A percentile compares a stretch with the other conserved stretches of the same genome.
Conservation (phyloP, 1,284 basidiomycete species). For the Apiotrichum siamense region DNA sequence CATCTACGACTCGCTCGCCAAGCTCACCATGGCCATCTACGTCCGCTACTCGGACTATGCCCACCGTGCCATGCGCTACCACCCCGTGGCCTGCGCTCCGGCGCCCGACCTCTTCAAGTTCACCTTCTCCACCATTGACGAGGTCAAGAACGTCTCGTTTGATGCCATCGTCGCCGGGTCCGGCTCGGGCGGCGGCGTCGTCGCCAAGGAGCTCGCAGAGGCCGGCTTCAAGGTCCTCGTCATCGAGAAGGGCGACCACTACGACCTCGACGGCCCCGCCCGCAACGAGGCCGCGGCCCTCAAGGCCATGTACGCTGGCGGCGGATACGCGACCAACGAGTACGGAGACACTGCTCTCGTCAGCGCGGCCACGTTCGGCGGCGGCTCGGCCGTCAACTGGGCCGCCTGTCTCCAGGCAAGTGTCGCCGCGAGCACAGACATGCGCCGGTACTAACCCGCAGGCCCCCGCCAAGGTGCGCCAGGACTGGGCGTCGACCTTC, state of each 20-base stretch:
- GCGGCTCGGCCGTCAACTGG: slow-evolving; percentile 52
- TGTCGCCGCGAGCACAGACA: not conserved
- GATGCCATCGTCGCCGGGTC: slow-evolving; percentile 45
- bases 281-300: slow-evolving; percentile 43
- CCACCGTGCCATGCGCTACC: slow-evolving; percentile 10
- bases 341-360: slow-evolving; percentile 46
- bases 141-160: not conserved
- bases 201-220: slow-evolving; percentile 40
- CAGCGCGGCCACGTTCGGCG: slow-evolving; percentile 48
- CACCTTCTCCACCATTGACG: not conserved
- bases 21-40: slow-evolving; percentile 7
- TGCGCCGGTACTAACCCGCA: slow-evolving; percentile 18
- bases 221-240: slow-evolving; percentile 44
- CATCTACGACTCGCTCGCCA: slow-evolving; percentile 14
- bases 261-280: slow-evolving; percentile 38
- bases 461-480: slow-evolving; percentile 6
- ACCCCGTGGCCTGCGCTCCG: not conserved
- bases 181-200: slow-evolving; percentile 48
- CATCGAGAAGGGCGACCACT: slow-evolving; percentile 49
- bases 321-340: slow-evolving; percentile 45
- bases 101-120: slow-evolving; percentile 1
- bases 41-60: slow-evolving; percentile 7
- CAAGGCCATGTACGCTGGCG: slow-evolving; percentile 43
- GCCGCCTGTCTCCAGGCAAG: slow-evolving; percentile 40
- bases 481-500: slow-evolving; percentile 7